phyloP scores from a whole-genome alignment of 352 stramenopile genomes.

The Pythium aristosporum region DNA sequence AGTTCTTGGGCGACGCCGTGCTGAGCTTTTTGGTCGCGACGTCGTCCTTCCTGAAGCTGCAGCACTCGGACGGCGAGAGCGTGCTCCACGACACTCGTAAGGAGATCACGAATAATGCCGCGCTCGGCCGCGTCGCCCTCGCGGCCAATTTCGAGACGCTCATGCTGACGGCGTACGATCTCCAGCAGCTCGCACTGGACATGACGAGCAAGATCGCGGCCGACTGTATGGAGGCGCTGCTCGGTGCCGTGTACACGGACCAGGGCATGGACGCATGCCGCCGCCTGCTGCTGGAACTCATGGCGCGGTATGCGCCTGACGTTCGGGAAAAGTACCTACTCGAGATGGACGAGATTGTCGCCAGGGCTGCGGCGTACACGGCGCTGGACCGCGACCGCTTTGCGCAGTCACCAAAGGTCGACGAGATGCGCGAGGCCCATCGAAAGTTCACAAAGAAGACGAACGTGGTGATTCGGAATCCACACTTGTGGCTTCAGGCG shows the following conservation, averaged over 20 bases:
- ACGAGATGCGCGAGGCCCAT: slow-evolving; percentile 43
- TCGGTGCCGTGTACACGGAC: slow-evolving; percentile 82
- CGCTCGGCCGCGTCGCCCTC: slow-evolving; percentile 72
- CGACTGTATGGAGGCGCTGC: slow-evolving; percentile 79
- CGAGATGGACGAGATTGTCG: slow-evolving; percentile 49
- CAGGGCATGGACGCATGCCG: slow-evolving; percentile 72
- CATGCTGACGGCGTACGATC: slow-evolving; percentile 69
- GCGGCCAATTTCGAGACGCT: slow-evolving; percentile 74
- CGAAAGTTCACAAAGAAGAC: slow-evolving; percentile 50
- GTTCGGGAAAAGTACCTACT: slow-evolving; percentile 60
- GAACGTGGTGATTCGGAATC: slow-evolving; percentile 54
- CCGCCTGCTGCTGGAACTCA: slow-evolving; percentile 58
- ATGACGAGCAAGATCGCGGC: slow-evolving; percentile 74
- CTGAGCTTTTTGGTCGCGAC: slow-evolving; percentile 83
- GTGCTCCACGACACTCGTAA: slow-evolving; percentile 69
- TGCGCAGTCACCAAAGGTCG: slow-evolving; percentile 51
- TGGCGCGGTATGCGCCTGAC: slow-evolving; percentile 54
- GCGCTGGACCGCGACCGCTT: slow-evolving; percentile 54
- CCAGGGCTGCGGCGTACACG: slow-evolving; percentile 44
- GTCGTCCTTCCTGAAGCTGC: slow-evolving; percentile 77
- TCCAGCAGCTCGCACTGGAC: slow-evolving; percentile 48
- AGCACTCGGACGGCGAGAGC: slow-evolving; percentile 52
- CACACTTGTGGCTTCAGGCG: slow-evolving; percentile 76
- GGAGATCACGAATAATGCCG: slow-evolving; percentile 78
- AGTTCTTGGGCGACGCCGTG: slow-evolving; percentile 84